phyloP scores from a whole-genome alignment of 306 rosid genomes.

The Luffa aegyptiaca region DNA sequence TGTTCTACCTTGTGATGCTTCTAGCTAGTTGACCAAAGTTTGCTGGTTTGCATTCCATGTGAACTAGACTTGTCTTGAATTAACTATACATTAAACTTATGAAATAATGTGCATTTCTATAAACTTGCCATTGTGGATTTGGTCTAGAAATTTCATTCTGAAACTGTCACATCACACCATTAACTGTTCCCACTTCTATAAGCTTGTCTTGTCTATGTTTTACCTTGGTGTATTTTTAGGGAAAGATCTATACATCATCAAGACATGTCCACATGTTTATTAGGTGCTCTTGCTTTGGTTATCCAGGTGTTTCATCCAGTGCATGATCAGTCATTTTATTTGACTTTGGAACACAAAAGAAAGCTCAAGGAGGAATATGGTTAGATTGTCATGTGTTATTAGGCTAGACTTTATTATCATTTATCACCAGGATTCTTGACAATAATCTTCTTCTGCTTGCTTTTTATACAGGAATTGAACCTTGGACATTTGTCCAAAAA shows the following conservation, averaged over 20 bases:
- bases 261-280: not conserved
- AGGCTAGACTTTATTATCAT: not conserved
- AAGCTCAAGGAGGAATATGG: slow-evolving; percentile 51
- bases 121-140: not conserved
- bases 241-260: not conserved
- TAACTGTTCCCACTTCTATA: not conserved
- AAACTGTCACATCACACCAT: not conserved
- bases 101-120: not conserved
- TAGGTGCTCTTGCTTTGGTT: not conserved
- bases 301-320: slow-evolving; percentile 58
- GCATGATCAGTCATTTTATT: slow-evolving; percentile 60
- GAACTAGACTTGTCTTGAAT: not conserved
- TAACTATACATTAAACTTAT: not conserved
- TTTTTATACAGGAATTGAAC: slow-evolving; percentile 32
- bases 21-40: not conserved
- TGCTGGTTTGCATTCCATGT: not conserved
- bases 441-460: slow-evolving; percentile 2
- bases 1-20: not conserved
- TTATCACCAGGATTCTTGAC: not conserved
- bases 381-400: slow-evolving; percentile 16
- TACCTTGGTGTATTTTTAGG: not conserved
- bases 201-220: not conserved
- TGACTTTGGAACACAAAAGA: slow-evolving; percentile 48
- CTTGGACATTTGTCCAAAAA: slow-evolving; percentile 43
- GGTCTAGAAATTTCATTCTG: not conserved